A percentile compares a stretch with the other conserved stretches of the same genome.
Conservation (phyloP, 129 eudicot genomes). For the Arctium minus region DNA sequence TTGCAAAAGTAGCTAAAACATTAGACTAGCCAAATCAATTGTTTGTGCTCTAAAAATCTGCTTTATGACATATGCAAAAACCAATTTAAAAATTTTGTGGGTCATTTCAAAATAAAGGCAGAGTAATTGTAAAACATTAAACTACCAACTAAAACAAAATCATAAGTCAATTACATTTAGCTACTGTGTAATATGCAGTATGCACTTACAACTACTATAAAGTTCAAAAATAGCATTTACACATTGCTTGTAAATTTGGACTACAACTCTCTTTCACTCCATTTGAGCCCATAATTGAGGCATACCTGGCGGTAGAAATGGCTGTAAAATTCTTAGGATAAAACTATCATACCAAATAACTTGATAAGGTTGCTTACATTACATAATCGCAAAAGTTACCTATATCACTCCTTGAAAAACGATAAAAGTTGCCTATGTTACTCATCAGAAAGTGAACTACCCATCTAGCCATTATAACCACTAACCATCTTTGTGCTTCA, state of each 20-base stretch:
- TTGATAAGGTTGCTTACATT: neutral
- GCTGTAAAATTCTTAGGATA: neutral
- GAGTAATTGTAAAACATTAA: neutral
- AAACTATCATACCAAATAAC: neutral
- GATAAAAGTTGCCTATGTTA: neutral
- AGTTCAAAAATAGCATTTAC: neutral
- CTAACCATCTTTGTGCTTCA: neutral
- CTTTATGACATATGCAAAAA: neutral
- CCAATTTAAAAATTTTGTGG: neutral
- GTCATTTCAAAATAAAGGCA: neutral
- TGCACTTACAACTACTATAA: neutral
- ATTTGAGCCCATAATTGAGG: neutral
- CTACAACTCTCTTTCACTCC: neutral
- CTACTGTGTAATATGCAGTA: neutral
- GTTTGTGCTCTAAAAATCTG: neutral
- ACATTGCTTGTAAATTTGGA: neutral
- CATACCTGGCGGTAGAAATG: neutral
- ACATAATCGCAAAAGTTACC: neutral
- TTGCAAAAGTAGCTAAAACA: neutral
- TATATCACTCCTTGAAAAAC: neutral
- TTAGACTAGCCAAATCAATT: neutral
- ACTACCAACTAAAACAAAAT: slow-evolving; percentile 3
- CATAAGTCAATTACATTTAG: neutral
- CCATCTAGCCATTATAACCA: neutral
- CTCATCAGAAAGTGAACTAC: neutral